Percentiles rank a stretch among this genome's conserved stretches.
Evolutionary conservation across 371 early-diverging fungal genomes (phyloP).

Genomic region (Circinella minor): DNA sequence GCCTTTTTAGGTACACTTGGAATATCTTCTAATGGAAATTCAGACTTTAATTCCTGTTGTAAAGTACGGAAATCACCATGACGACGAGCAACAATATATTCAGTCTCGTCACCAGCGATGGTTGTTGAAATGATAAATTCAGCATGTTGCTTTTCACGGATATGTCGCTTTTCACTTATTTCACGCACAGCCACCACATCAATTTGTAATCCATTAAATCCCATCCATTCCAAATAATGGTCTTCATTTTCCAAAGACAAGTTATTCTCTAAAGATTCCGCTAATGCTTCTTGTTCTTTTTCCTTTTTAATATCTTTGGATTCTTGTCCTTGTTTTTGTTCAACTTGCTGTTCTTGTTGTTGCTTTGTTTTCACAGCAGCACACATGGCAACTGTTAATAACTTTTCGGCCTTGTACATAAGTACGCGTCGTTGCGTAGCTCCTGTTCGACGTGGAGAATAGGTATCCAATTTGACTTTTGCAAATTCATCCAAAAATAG

Average conservation of each 20-base stretch:
- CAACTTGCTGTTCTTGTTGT: constrained; percentile 22
- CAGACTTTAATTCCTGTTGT: constrained; percentile 26
- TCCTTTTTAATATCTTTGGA: not conserved
- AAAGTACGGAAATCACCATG: constrained; percentile 38
- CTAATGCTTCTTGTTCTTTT: not conserved
- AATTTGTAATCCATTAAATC: constrained; percentile 27
- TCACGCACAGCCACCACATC: constrained; percentile 36
- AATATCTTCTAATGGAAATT: constrained; percentile 31
- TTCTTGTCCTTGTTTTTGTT: not conserved
- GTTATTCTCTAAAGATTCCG: constrained; percentile 11
- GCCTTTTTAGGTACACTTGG: constrained; percentile 36
- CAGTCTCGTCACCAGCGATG: constrained; percentile 13
- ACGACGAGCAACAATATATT: constrained; percentile 33
- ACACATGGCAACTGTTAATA: constrained; percentile 27
- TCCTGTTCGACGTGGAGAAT: constrained; percentile 25
- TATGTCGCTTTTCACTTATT: constrained; percentile 25
- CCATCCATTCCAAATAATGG: constrained; percentile 31
- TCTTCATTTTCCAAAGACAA: constrained; percentile 27
- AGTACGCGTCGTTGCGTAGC: constrained; percentile 32
- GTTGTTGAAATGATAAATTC: constrained; percentile 34
- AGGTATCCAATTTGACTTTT: constrained; percentile 29
- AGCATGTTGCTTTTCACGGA: constrained; percentile 34
- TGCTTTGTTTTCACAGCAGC: constrained; percentile 32
- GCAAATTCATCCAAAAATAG: constrained; percentile 30
- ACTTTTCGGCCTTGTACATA: constrained; percentile 30